Conservation (phyloP, 805 yeast genomes). For the Ogataea pignaliae region DNA sequence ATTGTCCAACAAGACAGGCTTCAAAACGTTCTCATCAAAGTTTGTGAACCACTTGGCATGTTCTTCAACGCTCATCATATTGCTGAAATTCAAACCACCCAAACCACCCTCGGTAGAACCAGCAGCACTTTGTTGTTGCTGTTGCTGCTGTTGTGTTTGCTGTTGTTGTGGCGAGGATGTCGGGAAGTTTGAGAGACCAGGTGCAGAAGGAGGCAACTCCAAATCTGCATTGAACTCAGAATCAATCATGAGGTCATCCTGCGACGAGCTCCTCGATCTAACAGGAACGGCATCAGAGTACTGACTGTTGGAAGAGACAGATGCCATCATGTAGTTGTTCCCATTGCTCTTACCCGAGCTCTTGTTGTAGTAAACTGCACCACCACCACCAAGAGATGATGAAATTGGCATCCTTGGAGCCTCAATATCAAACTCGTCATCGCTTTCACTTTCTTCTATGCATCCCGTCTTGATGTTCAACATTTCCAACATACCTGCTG, state of each 20-base stretch:
- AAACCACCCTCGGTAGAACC: background rate
- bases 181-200: conserved; percentile 20
- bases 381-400: conserved; percentile 7
- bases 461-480: conserved; percentile 91
- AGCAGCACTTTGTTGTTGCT: background rate
- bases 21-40: conserved; percentile 89
- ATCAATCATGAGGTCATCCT: conserved; percentile 27
- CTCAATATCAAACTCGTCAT: conserved; percentile 94
- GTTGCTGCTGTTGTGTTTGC: conserved; percentile 1
- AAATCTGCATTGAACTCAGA: conserved; percentile 31
- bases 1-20: conserved; percentile 81
- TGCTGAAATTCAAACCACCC: conserved; percentile 23
- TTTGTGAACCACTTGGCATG: conserved; percentile 88
- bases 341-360: conserved; percentile 11
- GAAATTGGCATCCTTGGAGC: conserved; percentile 40
- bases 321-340: conserved; percentile 15
- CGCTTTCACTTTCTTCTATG: conserved; percentile 74
- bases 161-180: conserved; percentile 5
- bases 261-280: conserved; percentile 23
- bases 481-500: conserved; percentile 96
- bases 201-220: conserved; percentile 30
- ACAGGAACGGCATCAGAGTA: conserved; percentile 19
- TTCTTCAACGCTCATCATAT: conserved; percentile 47
- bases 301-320: conserved; percentile 12
- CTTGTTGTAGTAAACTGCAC: conserved; percentile 7